Evolutionary conservation across 2,329 filamentous ascomycete species (phyloP), one percentile per base, ranked within the genome.

Genomic region (Alternaria longipes): DNA sequence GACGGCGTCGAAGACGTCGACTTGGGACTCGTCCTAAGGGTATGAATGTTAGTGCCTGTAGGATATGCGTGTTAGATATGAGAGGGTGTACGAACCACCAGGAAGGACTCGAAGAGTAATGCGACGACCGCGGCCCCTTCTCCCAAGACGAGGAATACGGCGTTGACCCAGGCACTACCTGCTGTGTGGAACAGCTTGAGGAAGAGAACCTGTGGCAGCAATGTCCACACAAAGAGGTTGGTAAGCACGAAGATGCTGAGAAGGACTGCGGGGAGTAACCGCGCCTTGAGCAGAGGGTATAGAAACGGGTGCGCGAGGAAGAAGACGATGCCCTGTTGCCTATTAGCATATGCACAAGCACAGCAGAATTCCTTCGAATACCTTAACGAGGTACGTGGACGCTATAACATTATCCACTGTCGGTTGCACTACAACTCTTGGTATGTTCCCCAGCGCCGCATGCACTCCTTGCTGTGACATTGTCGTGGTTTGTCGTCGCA

Each of bases 141-240:
- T 9, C 85, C 87, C 3, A 99, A 84, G 0, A 97, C 92, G 47
- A 98, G 83, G 64, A 98, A 90, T 0, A 92, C 89, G 3, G 91
- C 93, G 71, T 93, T 97, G 59, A 97, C 81, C 91, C 93, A 97
- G n/a, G 95, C 95, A 30, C 89, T 90, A 60, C 88, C 80, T 26
- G 69, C 86, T 22, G 91, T 91, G 71, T 98, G 94, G 77, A 97
- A 98, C 68, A 98, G 87, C 16, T 91, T 89, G 22, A 99, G 86
- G 72, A 99, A 92, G 1, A 92, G 91, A 57, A 93, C 93, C 76
- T 98, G 92, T 0, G 94, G 94, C 3, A 97, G 81, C 70, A 97
- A 98, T 1, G 92, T 85, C 79, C 95, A 96, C 12, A 92, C 84
- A 79, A 98, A 98, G 20, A 98, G 87, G 20, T 96, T 83, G n/a